Conservation (phyloP, 192 early-diverging fungal genomes). For the Polychytrium aggregatum region DNA sequence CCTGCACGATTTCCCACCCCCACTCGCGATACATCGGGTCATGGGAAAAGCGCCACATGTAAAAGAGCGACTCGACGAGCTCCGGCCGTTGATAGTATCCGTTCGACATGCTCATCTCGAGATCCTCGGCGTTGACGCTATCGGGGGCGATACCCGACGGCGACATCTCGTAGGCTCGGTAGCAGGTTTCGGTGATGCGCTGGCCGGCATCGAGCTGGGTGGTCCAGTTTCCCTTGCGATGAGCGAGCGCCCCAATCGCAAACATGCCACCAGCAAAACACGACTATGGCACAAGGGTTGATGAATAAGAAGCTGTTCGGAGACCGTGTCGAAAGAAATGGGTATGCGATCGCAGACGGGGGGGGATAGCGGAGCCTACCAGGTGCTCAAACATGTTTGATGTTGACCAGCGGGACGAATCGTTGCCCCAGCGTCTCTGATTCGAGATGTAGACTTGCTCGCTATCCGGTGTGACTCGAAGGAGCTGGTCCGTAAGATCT, state of each 20-base stretch:
- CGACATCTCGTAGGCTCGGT: slow-evolving; percentile 55
- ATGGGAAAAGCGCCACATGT: slow-evolving; percentile 39
- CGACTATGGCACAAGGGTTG: slow-evolving; percentile 9
- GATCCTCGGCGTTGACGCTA: slow-evolving; percentile 28
- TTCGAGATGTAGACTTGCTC: no score
- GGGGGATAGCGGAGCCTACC: no score
- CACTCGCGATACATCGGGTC: slow-evolving; percentile 37
- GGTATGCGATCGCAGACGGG: no score
- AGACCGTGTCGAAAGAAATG: no score
- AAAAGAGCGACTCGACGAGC: slow-evolving; percentile 37
- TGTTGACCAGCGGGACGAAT: no score
- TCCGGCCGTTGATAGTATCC: slow-evolving; percentile 17
- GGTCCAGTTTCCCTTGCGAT: slow-evolving; percentile 18
- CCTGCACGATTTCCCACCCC: slow-evolving; percentile 22
- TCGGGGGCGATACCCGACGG: slow-evolving; percentile 69
- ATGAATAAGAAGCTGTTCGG: no score
- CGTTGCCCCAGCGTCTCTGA: no score
- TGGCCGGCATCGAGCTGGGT: slow-evolving; percentile 13
- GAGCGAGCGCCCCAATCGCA: slow-evolving; percentile 39
- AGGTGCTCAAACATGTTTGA: no score
- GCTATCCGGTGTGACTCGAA: no score
- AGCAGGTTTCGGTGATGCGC: slow-evolving; percentile 25
- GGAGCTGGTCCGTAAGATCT: no score
- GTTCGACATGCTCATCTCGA: neutral
- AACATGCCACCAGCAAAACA: slow-evolving; percentile 66